A percentile compares a stretch with the other conserved stretches of the same genome.
phyloP scores from a whole-genome alignment of 108 stramenopile species.

The Pseudonitzschia pungens region DNA sequence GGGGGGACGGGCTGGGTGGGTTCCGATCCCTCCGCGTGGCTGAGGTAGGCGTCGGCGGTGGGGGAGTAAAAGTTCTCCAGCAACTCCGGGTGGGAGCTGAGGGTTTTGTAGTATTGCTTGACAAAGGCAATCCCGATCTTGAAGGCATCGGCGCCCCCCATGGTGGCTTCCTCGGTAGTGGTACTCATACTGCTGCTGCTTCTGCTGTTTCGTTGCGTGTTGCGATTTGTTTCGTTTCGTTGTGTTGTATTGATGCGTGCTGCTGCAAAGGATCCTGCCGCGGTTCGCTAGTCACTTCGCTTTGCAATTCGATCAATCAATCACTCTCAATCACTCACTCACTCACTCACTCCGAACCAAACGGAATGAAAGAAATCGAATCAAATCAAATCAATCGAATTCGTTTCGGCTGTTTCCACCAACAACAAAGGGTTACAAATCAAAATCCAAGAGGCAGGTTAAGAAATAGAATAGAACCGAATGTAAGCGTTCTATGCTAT shows the following conservation, averaged over 20 bases:
- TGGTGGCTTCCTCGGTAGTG: slow-evolving; percentile 10
- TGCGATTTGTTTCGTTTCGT: not conserved
- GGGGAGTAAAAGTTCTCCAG: slow-evolving; percentile 67
- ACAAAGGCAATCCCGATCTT: slow-evolving; percentile 73
- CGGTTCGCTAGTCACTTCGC: not conserved
- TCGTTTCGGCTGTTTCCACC: not conserved
- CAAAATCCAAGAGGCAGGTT: not conserved
- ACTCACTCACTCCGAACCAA: too few relatives aligned
- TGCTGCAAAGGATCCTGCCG: not conserved
- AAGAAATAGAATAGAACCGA: too few relatives aligned
- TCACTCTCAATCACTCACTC: too few relatives aligned
- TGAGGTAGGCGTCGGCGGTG: slow-evolving; percentile 34
- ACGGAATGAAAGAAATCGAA: too few relatives aligned
- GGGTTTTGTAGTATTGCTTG: slow-evolving; percentile 76
- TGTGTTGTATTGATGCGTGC: not conserved
- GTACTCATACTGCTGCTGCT: slow-evolving; percentile 8
- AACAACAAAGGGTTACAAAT: not conserved
- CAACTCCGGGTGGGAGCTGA: slow-evolving; percentile 56
- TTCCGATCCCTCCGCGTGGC: slow-evolving; percentile 52
- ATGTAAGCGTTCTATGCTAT: not conserved
- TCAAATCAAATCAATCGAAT: not conserved
- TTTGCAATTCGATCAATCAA: too few relatives aligned
- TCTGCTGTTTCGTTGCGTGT: not conserved
- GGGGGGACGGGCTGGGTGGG: slow-evolving; percentile 38
- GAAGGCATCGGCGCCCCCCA: slow-evolving; percentile 28